Percentiles rank a stretch among this genome's conserved stretches.
phyloP scores from a whole-genome alignment of 2,329 filamentous ascomycete genomes.

The Aplosporella prunicola region DNA sequence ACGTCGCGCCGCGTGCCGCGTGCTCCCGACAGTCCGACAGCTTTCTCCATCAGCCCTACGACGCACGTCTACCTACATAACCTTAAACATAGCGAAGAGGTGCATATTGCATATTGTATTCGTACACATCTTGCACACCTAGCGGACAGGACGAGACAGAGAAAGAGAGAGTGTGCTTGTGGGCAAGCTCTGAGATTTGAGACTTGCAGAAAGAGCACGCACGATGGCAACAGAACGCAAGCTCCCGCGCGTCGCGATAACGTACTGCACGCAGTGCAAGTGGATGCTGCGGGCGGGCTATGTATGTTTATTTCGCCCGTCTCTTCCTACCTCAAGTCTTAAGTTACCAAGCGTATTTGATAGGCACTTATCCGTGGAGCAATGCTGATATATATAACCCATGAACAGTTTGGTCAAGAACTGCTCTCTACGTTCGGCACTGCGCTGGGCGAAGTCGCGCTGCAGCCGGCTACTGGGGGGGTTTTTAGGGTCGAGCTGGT shows the following conservation, averaged over 20 bases:
- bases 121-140: no score
- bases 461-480: slow-evolving; percentile 78
- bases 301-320: slow-evolving; percentile 38
- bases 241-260: slow-evolving; percentile 72
- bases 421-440: slow-evolving; percentile 86
- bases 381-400: not conserved
- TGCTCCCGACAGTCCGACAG: no score
- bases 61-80: no score
- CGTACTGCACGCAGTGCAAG: slow-evolving; percentile 88
- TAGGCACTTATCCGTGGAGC: not conserved
- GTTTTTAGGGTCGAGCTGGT: slow-evolving; percentile 65
- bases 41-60: no score
- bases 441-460: slow-evolving; percentile 73
- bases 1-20: no score
- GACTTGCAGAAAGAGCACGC: no score
- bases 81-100: no score
- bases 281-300: slow-evolving; percentile 82
- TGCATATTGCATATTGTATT: no score
- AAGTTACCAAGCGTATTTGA: not conserved
- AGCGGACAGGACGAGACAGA: no score
- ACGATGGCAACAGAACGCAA: slow-evolving; percentile 7
- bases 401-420: slow-evolving; percentile 77
- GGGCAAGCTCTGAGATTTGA: no score
- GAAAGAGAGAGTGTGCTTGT: no score
- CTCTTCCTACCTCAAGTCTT: no score